Conservation (phyloP, 2,329 filamentous ascomycete genomes). For the Mycosphaerelloides madeirae region DNA sequence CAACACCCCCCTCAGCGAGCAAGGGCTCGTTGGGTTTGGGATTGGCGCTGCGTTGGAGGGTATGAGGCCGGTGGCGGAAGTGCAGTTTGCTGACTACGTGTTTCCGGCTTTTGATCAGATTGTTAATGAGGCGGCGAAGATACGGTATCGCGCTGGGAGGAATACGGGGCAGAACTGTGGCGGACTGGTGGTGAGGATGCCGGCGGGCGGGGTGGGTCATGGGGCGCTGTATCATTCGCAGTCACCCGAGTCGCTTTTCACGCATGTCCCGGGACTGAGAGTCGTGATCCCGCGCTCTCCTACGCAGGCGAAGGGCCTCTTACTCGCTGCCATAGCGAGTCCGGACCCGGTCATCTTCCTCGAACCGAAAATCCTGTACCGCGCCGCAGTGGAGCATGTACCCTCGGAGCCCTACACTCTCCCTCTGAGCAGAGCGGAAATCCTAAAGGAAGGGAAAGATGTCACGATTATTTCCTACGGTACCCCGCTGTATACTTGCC, state of each 20-base stretch:
- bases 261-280: slow-evolving; percentile 77
- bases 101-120: slow-evolving; percentile 91
- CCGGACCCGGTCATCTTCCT: slow-evolving; percentile 89
- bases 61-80: slow-evolving; percentile 88
- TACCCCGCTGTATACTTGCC: slow-evolving; percentile 80
- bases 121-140: slow-evolving; percentile 88
- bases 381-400: slow-evolving; percentile 86
- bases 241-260: slow-evolving; percentile 82
- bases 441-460: slow-evolving; percentile 73
- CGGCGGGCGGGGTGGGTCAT: slow-evolving; percentile 82
- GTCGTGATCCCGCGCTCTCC: slow-evolving; percentile 85
- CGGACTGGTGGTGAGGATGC: slow-evolving; percentile 84
- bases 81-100: slow-evolving; percentile 93
- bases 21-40: slow-evolving; percentile 90
- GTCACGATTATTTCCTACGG: slow-evolving; percentile 85
- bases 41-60: slow-evolving; percentile 87
- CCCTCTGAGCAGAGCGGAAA: slow-evolving; percentile 78
- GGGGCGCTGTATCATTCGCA: slow-evolving; percentile 86
- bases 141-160: slow-evolving; percentile 66
- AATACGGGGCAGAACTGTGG: slow-evolving; percentile 52
- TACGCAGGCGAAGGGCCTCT: slow-evolving; percentile 79
- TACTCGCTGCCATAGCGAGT: slow-evolving; percentile 68
- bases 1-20: slow-evolving; percentile 91
- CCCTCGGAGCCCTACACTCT: slow-evolving; percentile 76
- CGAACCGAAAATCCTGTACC: slow-evolving; percentile 90